Percentiles rank a stretch among this genome's conserved stretches.
phyloP scores from a whole-genome alignment of 768 basidiomycete species.

The Naganishia vishniacii region DNA sequence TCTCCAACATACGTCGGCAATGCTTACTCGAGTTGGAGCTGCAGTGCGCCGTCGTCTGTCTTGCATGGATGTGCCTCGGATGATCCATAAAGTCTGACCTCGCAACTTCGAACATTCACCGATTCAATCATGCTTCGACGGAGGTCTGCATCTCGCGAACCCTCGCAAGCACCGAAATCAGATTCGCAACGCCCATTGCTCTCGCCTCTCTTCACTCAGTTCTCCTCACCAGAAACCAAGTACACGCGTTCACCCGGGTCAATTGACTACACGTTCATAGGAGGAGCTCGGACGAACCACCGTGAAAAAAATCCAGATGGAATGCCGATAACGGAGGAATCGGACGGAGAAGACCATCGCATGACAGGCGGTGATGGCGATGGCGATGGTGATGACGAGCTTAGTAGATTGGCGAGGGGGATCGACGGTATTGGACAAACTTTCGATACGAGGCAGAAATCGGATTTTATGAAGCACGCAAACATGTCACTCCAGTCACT shows the following conservation, averaged over 20 bases:
- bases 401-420: background rate
- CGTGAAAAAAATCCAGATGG: background rate
- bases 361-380: background rate
- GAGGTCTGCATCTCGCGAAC: constrained; percentile 7
- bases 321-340: background rate
- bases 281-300: background rate
- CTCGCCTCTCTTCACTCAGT: constrained; percentile 11
- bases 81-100: too few species aligned
- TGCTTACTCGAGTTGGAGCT: too few species aligned
- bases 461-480: constrained; percentile 15
- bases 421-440: background rate
- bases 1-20: too few species aligned
- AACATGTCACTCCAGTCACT: constrained; percentile 8
- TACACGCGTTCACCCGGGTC: background rate
- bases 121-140: constrained; percentile 1
- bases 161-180: background rate
- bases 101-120: too few species aligned
- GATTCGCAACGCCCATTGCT: constrained; percentile 8
- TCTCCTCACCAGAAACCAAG: constrained; percentile 8
- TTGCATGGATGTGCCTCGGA: too few species aligned
- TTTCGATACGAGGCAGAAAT: background rate
- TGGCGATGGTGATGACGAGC: background rate
- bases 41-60: too few species aligned
- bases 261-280: background rate
- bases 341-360: background rate